These are phyloP conservation scores for Entrophospora sp. DNA, from an alignment of 192 early-diverging fungal genomes.

Conservation along the genomic window DNA sequence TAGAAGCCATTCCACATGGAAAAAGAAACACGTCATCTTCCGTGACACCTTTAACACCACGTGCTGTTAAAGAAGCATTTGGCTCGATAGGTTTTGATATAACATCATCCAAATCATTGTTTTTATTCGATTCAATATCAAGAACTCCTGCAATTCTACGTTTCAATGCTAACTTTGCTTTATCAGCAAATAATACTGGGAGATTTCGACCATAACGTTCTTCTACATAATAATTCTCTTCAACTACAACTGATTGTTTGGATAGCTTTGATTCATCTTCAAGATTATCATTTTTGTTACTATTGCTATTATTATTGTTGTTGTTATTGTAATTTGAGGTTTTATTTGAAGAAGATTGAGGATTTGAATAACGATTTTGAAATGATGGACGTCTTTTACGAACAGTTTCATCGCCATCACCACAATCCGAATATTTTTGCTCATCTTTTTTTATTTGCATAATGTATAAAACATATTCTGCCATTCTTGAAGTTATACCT, in stretches of 20 bases:
- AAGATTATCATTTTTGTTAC: neutral
- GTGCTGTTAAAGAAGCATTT: conserved; percentile 32
- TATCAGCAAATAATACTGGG: conserved; percentile 53
- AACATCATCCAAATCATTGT: conserved; percentile 22
- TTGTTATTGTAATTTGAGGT: too few relatives aligned
- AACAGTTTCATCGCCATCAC: conserved; percentile 11
- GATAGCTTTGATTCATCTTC: neutral
- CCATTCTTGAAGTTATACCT: conserved; percentile 78
- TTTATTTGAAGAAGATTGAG: neutral
- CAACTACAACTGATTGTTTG: conserved; percentile 19
- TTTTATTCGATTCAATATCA: conserved; percentile 21
- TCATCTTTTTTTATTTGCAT: conserved; percentile 47
- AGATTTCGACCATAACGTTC: conserved; percentile 92
- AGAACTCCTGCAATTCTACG: conserved; percentile 81
- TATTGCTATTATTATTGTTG: neutral
- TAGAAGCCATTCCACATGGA: conserved; percentile 88
- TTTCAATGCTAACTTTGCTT: conserved; percentile 64
- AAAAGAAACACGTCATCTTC: conserved; percentile 83
- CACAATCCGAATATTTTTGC: conserved; percentile 19
- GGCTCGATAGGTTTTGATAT: conserved; percentile 26
- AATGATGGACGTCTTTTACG: conserved; percentile 25
- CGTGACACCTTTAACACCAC: conserved; percentile 47
- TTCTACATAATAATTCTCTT: conserved; percentile 70
- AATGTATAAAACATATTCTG: conserved; percentile 69
- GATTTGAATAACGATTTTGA: conserved; percentile 15